Percentiles rank a stretch among this genome's conserved stretches.
Evolutionary conservation across 129 eudicot genomes (phyloP).

Genomic region (Centella asiatica): DNA sequence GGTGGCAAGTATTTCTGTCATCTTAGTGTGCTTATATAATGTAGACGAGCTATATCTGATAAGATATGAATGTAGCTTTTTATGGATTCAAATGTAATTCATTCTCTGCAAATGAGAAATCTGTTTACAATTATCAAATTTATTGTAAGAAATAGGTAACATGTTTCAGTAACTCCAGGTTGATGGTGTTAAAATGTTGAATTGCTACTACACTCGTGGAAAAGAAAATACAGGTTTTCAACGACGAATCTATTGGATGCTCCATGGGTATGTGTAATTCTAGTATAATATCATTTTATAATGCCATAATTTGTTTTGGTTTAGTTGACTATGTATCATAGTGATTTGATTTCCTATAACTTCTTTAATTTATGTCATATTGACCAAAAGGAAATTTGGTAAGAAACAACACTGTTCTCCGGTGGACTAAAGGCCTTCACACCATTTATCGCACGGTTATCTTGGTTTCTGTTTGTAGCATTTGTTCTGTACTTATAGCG

Average conservation of each 20-base stretch:
- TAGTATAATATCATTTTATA: neutral
- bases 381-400: too few relatives aligned
- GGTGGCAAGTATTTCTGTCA: too few relatives aligned
- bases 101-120: neutral
- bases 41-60: too few relatives aligned
- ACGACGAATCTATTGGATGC: slow-evolving; percentile 51
- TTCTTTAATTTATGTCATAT: neutral
- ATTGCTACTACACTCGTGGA: slow-evolving; percentile 53
- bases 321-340: neutral
- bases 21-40: too few relatives aligned
- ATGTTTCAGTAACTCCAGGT: slow-evolving; percentile 19
- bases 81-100: neutral
- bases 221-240: slow-evolving; percentile 40
- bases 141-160: neutral
- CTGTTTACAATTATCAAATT: neutral
- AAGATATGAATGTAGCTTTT: too few relatives aligned
- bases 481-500: too few relatives aligned
- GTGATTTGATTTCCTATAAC: neutral
- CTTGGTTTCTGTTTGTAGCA: too few relatives aligned
- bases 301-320: neutral
- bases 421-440: too few relatives aligned
- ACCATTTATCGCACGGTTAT: too few relatives aligned
- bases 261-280: slow-evolving; percentile 31
- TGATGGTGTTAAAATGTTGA: slow-evolving; percentile 40
- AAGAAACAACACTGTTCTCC: too few relatives aligned